Conservation (phyloP, 768 basidiomycete species). For the Pleurotus ostreatus region DNA sequence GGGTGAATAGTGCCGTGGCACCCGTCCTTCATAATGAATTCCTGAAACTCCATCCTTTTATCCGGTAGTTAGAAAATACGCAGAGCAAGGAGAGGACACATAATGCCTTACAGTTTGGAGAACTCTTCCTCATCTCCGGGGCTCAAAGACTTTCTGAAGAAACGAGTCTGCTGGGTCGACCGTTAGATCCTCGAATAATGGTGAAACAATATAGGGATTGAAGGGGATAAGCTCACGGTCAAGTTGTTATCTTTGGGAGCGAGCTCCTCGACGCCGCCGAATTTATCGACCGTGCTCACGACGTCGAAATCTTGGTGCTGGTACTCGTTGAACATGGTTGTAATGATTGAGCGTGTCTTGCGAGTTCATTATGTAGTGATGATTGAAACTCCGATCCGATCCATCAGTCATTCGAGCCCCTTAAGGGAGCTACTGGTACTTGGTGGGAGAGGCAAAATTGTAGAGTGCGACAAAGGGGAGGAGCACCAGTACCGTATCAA, state of each 20-base stretch:
- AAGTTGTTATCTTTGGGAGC: not conserved
- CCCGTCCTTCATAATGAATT: constrained; percentile 5
- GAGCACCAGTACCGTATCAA: too few relatives aligned
- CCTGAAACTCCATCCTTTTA: not conserved
- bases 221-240: not conserved
- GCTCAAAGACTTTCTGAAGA: constrained; percentile 4
- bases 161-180: constrained; percentile 1
- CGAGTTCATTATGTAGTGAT: too few relatives aligned
- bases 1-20: not conserved
- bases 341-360: not conserved
- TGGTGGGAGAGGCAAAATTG: too few relatives aligned
- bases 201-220: not conserved
- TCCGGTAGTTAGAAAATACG: not conserved
- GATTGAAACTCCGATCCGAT: too few relatives aligned
- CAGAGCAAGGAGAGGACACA: not conserved
- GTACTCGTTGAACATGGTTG: not conserved
- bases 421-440: too few relatives aligned
- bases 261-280: not conserved
- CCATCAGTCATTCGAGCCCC: too few relatives aligned
- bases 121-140: not conserved
- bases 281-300: not conserved
- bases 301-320: not conserved
- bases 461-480: too few relatives aligned
- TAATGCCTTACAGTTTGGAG: not conserved
- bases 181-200: not conserved